phyloP scores from a whole-genome alignment of 495 filamentous ascomycete genomes.

The Staphylotrichum longicolle region DNA sequence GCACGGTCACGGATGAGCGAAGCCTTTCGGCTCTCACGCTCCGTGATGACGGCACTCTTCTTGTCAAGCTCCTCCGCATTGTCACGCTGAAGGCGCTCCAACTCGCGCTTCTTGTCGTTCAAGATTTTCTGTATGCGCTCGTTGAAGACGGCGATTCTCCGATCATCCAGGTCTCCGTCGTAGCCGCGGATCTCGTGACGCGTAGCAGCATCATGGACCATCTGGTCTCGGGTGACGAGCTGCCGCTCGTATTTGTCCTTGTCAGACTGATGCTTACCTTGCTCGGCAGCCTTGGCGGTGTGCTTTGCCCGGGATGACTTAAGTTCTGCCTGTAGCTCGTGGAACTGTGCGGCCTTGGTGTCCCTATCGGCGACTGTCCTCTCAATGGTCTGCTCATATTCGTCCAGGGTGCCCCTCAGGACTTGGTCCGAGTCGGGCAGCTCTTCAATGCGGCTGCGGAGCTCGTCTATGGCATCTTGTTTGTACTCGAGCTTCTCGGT shows the following conservation, averaged over 20 bases:
- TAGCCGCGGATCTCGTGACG: constrained; percentile 82
- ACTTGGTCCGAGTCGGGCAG: constrained; percentile 75
- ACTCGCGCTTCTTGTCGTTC: constrained; percentile 70
- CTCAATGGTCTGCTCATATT: constrained; percentile 73
- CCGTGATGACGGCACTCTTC: constrained; percentile 63
- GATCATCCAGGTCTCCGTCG: constrained; percentile 72
- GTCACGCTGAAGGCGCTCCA: constrained; percentile 71
- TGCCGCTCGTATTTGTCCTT: constrained; percentile 83
- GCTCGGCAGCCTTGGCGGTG: constrained; percentile 73
- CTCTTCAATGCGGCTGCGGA: constrained; percentile 68
- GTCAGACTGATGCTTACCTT: constrained; percentile 80
- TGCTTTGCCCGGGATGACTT: constrained; percentile 56
- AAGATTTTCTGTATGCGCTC: constrained; percentile 68
- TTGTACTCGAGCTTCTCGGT: constrained; percentile 51
- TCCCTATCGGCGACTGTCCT: constrained; percentile 63
- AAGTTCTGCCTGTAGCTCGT: constrained; percentile 61
- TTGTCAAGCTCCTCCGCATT: constrained; percentile 67
- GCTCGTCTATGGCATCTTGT: constrained; percentile 61
- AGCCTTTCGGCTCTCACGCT: constrained; percentile 66
- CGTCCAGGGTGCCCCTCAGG: constrained; percentile 69
- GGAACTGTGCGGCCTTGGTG: constrained; percentile 57
- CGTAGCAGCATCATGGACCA: constrained; percentile 75
- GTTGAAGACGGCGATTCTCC: constrained; percentile 71
- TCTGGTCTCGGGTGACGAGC: constrained; percentile 60
- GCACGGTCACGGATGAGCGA: constrained; percentile 68